phyloP scores from a whole-genome alignment of 1,284 basidiomycete species.

The Phlebopus sp. region DNA sequence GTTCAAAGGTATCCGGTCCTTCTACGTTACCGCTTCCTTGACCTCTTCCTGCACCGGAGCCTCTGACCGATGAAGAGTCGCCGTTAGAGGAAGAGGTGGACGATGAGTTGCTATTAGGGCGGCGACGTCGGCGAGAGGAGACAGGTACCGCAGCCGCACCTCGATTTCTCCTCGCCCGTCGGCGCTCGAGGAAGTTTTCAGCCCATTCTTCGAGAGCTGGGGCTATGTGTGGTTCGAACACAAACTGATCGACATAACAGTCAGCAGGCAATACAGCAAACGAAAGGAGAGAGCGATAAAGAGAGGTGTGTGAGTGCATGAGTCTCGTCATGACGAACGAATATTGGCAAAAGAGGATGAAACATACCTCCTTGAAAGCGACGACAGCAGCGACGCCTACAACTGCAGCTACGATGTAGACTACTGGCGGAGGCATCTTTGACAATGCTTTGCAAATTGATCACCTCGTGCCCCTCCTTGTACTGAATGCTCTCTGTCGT shows the following conservation, averaged over 20 bases:
- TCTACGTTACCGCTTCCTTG: constrained; percentile 10
- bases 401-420: constrained; percentile 40
- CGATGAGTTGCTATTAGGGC: constrained; percentile 1
- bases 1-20: constrained; percentile 37
- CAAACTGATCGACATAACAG: constrained; percentile 36
- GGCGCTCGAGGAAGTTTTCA: constrained; percentile 41
- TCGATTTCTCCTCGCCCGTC: constrained; percentile 34
- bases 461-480: too few species aligned
- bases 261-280: background rate
- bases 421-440: constrained; percentile 29
- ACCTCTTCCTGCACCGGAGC: constrained; percentile 12
- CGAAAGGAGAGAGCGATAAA: background rate
- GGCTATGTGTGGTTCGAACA: constrained; percentile 64
- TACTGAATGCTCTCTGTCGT: too few species aligned
- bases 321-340: constrained; percentile 6
- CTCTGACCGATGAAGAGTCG: constrained; percentile 7
- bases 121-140: constrained; percentile 14
- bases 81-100: constrained; percentile 16
- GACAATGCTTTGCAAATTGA: constrained; percentile 7
- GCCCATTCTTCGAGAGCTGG: constrained; percentile 53
- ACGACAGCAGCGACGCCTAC: constrained; percentile 38
- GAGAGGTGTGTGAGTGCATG: constrained; percentile 23
- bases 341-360: background rate
- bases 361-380: constrained; percentile 44
- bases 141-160: constrained; percentile 25